A percentile compares a stretch with the other conserved stretches of the same genome.
These are phyloP conservation scores for Seminavis robusta DNA, from an alignment of 108 stramenopile species.

Conservation along the genomic window DNA sequence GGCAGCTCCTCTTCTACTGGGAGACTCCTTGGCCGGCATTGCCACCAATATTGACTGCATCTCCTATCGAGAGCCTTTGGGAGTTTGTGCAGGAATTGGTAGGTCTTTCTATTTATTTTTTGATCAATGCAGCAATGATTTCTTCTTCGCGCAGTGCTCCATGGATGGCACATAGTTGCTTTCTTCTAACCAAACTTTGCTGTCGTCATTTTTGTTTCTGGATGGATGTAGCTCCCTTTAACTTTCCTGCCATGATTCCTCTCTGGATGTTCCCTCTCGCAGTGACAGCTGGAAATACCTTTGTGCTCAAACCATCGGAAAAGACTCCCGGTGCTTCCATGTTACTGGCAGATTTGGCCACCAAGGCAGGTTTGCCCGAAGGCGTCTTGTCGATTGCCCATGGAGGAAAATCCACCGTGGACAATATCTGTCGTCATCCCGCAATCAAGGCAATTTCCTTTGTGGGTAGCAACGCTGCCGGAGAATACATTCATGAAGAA, in stretches of 20 bases:
- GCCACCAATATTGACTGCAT: constrained; percentile 77
- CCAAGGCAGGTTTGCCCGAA: constrained; percentile 87
- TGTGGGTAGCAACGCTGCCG: constrained; percentile 88
- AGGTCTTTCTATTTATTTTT: no score
- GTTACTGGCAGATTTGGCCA: constrained; percentile 71
- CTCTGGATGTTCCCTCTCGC: constrained; percentile 95
- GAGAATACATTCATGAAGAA: constrained; percentile 83
- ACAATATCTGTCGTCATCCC: constrained; percentile 78
- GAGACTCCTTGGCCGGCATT: constrained; percentile 81
- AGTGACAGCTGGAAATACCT: constrained; percentile 65
- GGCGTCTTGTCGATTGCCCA: constrained; percentile 94
- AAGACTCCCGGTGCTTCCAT: constrained; percentile 65
- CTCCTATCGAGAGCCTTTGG: constrained; percentile 88
- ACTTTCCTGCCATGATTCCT: constrained; percentile 96
- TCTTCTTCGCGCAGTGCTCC: no score
- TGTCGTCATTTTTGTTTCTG: neutral
- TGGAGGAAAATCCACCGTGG: constrained; percentile 78
- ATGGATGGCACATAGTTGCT: no score
- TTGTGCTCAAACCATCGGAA: constrained; percentile 86
- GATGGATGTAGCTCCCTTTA: constrained; percentile 71
- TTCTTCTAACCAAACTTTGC: no score
- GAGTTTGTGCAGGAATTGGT: constrained; percentile 88
- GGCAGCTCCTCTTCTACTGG: constrained; percentile 61
- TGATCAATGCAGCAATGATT: no score
- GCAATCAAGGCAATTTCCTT: constrained; percentile 90